Base-by-base conservation (phyloP, 148 eudicot genomes). In the Chenopodium berlandieri region DNA sequence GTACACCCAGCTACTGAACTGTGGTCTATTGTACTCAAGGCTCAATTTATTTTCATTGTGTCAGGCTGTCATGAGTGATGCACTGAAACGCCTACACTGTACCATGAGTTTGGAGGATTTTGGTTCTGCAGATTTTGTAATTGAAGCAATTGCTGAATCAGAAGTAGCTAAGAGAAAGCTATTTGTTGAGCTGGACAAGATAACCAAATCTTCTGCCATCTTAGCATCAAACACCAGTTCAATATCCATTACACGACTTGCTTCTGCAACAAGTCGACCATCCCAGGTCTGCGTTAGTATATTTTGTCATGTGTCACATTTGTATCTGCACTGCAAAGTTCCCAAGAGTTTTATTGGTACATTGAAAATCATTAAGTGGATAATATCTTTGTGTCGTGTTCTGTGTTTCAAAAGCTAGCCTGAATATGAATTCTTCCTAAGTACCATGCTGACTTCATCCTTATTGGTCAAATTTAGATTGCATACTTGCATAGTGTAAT, bases 171-270 rank as follows among this genome's bases (percentile, higher is more conserved):
- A 94, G 90, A 94, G 83, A 76, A 88, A 86, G 75, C 73, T 94
- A 64, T 92, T 94, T 80, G 78, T 76, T 71, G 80, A 88, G 44
- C 84, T 94, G 52, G 97, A 94, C 85, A 89, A 84, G 72, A 91
- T 84, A 71, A 84, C 88, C n/a, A 92, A 91, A 84, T 73, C 69
- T 23, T 91, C 97, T 60, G 88, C 95, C 65, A 91, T 94, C 82
- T 88, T 94, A 83, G 97, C 98, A 64, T 94, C 98, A 34, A 94
- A 94, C 84, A 94, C 97, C 1, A 94, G 98, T 76, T 94, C 98
- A 22, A 92, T 94, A 79, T 92, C 98, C 67, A 93, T 94, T 58
- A 90, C 98, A 46, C 88, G 97, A 62, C 84, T 94, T 72, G 98
- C 94, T 71, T 80, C 97, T 82, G 89, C 84, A 46, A 92, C 98